phyloP scores from a whole-genome alignment of 208 protist genomes.

The Leishmania amazonensis region DNA sequence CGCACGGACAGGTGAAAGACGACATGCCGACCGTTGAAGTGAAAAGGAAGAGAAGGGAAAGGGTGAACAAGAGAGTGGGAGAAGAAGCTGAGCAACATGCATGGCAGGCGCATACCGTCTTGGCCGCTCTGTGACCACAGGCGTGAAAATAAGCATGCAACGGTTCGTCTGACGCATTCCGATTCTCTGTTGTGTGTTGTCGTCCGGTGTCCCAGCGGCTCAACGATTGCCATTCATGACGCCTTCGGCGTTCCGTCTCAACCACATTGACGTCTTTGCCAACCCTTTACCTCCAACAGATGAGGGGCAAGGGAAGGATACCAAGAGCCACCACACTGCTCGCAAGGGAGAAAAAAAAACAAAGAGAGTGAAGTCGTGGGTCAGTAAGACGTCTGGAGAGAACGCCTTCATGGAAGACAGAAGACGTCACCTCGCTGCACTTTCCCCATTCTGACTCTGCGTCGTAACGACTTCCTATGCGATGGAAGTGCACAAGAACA shows the following conservation, averaged over 20 bases:
- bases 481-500: background rate
- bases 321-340: background rate
- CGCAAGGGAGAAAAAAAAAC: conserved; percentile 9
- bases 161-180: background rate
- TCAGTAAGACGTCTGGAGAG: conserved; percentile 1
- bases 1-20: background rate
- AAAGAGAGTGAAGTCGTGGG: background rate
- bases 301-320: background rate
- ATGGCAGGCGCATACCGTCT: background rate
- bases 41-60: background rate
- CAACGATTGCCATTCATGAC: background rate
- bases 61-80: background rate
- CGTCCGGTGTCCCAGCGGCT: background rate
- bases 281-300: background rate
- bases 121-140: background rate
- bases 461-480: background rate
- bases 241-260: background rate
- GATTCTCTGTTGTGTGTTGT: background rate
- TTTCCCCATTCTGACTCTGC: background rate
- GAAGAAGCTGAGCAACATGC: background rate
- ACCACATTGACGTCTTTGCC: background rate
- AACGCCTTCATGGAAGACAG: background rate
- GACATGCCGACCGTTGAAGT: background rate
- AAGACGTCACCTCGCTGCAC: background rate
- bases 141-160: background rate